Evolutionary conservation across 2,329 filamentous ascomycete genomes (phyloP), one percentile per base, ranked within the genome.

Genomic region (Verticillium alfalfae): DNA sequence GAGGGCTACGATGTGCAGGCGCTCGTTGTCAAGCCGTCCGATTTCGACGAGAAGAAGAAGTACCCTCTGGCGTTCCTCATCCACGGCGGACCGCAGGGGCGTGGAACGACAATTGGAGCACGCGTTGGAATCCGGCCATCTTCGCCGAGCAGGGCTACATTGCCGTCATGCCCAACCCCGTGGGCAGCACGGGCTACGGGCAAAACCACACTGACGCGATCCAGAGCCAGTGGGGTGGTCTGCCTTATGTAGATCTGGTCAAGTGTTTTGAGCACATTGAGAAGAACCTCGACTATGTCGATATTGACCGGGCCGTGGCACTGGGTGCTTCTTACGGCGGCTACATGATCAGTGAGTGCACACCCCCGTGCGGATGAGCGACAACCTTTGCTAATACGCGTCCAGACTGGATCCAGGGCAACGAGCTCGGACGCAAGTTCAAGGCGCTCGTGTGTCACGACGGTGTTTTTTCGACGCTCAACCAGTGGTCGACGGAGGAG

Each of bases 61-160:
- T 96, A 94, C 69, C 92, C 92, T 0, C 79, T 96, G 5, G 86
- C 89, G 2, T 88, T 93, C 70, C 78, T 93, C 52, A 90, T 96
- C 65, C 92, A 96, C 70, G 92, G 92, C 60, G 92, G 92, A 0
- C 92, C 92, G 0, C 91, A 95, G 72, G 85, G 26, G 85, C 90
- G 0, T 94, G 90, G 88, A 78, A 74, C 37, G 89, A 95, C 69
- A 79, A 82, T 34, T 96, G 92, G 91, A 89, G 84, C 72, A 92
- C 88, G 2, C 82, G 92, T 18, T 96, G 92, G 92, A 96, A 96
- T 71, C 89, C 90, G 1, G 91, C 90, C 63, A 83, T 94, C 10
- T 96, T 92, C 70, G 92, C 92, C 3, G 92, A 96, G 72, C 91
- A 94, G 75, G 92, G 92, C 56, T 96, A 95, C 70, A 84, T 96